Evolutionary conservation across 2,329 filamentous ascomycete species (phyloP).

Genomic region (Raffaelea deltoideospora): DNA sequence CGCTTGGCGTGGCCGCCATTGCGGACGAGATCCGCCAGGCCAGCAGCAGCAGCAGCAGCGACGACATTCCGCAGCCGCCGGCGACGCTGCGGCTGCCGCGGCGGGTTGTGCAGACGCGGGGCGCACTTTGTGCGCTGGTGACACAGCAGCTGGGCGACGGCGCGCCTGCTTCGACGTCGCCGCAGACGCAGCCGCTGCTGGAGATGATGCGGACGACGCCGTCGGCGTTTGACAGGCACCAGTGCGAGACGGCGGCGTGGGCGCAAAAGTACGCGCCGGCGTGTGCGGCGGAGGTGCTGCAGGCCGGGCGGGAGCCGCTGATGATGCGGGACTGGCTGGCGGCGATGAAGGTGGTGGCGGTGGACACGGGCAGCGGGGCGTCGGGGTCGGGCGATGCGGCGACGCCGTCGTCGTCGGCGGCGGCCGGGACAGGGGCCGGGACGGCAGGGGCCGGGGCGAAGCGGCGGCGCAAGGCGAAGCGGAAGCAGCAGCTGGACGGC

Average conservation of each 20-base stretch:
- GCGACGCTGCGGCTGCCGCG: slow-evolving; percentile 36
- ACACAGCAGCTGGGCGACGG: slow-evolving; percentile 29
- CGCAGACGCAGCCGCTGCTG: slow-evolving; percentile 33
- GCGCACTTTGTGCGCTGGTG: slow-evolving; percentile 34
- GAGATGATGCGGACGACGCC: slow-evolving; percentile 42
- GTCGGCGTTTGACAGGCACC: slow-evolving; percentile 67
- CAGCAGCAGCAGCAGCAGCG: slow-evolving; percentile 20
- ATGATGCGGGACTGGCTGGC: slow-evolving; percentile 71
- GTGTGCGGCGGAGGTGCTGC: slow-evolving; percentile 56
- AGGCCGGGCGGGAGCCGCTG: slow-evolving; percentile 52
- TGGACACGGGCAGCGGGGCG: slow-evolving; percentile 44
- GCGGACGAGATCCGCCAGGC: slow-evolving; percentile 18
- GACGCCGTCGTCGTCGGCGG: slow-evolving; percentile 5
- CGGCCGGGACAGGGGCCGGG: background rate
- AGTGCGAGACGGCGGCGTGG: slow-evolving; percentile 64
- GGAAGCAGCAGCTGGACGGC: slow-evolving; percentile 58
- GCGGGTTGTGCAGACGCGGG: slow-evolving; percentile 43
- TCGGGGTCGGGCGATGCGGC: slow-evolving; percentile 14
- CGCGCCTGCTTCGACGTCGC: too few species aligned
- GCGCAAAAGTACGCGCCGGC: slow-evolving; percentile 69
- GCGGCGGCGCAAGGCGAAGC: slow-evolving; percentile 38
- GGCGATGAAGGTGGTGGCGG: slow-evolving; percentile 58
- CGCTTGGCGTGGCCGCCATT: slow-evolving; percentile 23
- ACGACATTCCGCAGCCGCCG: slow-evolving; percentile 29
- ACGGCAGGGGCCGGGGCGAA: slow-evolving; percentile 13